These are phyloP conservation scores for Cercospora beticola DNA, from an alignment of 2,329 filamentous ascomycete species.

Conservation along the genomic window DNA sequence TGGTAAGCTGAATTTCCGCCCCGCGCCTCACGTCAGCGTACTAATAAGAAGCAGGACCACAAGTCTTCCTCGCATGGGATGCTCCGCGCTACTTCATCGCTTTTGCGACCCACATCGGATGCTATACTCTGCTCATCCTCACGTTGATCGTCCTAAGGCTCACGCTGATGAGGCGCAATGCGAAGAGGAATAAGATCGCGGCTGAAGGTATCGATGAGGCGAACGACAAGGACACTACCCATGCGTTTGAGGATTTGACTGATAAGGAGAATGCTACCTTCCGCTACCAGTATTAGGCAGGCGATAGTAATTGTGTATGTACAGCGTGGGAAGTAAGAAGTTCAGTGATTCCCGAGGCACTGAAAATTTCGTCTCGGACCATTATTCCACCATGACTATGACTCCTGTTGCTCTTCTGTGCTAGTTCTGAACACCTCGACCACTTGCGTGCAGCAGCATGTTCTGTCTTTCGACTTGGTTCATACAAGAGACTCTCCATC, in stretches of 20 bases:
- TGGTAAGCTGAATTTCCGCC: constrained; percentile 42
- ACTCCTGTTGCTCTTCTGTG: too few species aligned
- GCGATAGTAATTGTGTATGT: constrained; percentile 27
- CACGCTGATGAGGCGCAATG: constrained; percentile 46
- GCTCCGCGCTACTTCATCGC: constrained; percentile 67
- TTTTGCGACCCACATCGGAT: constrained; percentile 67
- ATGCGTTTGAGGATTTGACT: constrained; percentile 38
- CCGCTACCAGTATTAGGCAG: constrained; percentile 37
- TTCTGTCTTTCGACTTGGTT: too few species aligned
- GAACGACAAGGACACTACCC: constrained; percentile 32
- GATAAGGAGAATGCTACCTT: constrained; percentile 34
- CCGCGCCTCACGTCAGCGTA: background rate
- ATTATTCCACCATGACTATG: too few species aligned
- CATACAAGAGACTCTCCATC: background rate
- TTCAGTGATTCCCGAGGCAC: background rate
- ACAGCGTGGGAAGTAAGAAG: background rate
- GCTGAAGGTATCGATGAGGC: constrained; percentile 29
- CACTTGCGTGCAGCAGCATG: too few species aligned
- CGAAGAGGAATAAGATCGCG: constrained; percentile 38
- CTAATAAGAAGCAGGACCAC: constrained; percentile 50
- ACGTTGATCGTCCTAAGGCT: constrained; percentile 45
- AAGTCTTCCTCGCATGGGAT: constrained; percentile 63
- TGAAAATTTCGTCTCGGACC: background rate
- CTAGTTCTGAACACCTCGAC: too few species aligned
- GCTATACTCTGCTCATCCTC: constrained; percentile 57